These are phyloP conservation scores for Syzygium aromaticum DNA, from an alignment of 345 rosid genomes.

Conservation along the genomic window DNA sequence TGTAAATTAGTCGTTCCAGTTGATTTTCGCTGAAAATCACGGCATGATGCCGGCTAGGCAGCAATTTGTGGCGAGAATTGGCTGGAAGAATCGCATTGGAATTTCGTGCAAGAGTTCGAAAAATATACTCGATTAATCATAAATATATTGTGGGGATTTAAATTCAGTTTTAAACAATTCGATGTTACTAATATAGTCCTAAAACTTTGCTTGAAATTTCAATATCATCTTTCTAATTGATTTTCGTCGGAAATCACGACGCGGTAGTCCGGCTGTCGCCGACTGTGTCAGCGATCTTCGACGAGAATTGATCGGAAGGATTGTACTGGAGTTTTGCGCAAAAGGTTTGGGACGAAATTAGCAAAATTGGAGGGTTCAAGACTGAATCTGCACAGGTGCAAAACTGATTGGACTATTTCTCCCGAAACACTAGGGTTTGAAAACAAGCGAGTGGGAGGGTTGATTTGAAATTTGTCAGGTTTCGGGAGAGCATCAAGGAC, in stretches of 20 bases:
- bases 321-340: fast-evolving
- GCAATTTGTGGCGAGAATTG: neutral
- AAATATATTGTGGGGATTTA: no score
- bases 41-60: fast-evolving
- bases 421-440: fast-evolving
- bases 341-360: fast-evolving
- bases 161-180: no score
- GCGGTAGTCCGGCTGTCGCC: no score
- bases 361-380: fast-evolving
- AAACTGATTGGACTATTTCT: fast-evolving
- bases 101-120: no score
- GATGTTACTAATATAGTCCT: no score
- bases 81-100: neutral
- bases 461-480: neutral
- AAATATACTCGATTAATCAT: no score
- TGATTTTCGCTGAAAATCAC: no score
- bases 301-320: neutral
- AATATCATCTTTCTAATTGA: no score
- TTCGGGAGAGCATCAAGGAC: neutral
- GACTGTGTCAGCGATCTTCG: no score
- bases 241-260: no score
- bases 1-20: no score
- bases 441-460: neutral
- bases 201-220: no score
- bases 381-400: fast-evolving